phyloP scores from a whole-genome alignment of 352 stramenopile genomes.

The Aphanomyces cochlioides region DNA sequence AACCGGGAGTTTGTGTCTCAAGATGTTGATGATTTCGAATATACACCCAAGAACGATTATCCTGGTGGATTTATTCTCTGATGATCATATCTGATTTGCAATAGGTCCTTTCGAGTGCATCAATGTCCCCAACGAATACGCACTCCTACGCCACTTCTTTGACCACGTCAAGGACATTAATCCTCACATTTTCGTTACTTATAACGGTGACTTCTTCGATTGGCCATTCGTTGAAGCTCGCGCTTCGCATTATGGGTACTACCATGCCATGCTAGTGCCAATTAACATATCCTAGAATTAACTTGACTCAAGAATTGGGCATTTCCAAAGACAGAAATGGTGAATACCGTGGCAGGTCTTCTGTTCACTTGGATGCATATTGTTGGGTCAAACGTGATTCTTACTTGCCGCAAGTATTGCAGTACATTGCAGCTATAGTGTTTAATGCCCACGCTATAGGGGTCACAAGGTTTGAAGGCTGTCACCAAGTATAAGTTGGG shows the following conservation, averaged over 20 bases:
- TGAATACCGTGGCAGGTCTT: slow-evolving; percentile 90
- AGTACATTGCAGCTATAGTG: not conserved
- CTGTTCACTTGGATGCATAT: slow-evolving; percentile 98
- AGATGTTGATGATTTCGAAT: slow-evolving; percentile 99
- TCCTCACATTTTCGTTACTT: slow-evolving; percentile 99
- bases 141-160: slow-evolving; percentile 85
- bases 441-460: slow-evolving; percentile 45
- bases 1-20: slow-evolving; percentile 96
- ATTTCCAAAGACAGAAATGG: slow-evolving; percentile 38
- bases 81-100: slow-evolving; percentile 30
- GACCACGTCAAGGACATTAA: slow-evolving; percentile 86
- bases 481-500: slow-evolving; percentile 99
- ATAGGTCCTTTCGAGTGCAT: slow-evolving; percentile 95
- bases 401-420: slow-evolving; percentile 86
- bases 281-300: slow-evolving; percentile 32
- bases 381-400: slow-evolving; percentile 99
- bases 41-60: slow-evolving; percentile 93
- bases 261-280: not conserved
- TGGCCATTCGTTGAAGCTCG: slow-evolving; percentile 97
- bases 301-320: slow-evolving; percentile 38
- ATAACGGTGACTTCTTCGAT: slow-evolving; percentile 99
- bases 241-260: slow-evolving; percentile 72
- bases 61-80: slow-evolving; percentile 45
- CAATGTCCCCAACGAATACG: slow-evolving; percentile 90
- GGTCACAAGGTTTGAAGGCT: slow-evolving; percentile 97